Percentiles rank a stretch among this genome's conserved stretches.
Conservation (phyloP, 495 filamentous ascomycete genomes). For the Xylaria sp. region DNA sequence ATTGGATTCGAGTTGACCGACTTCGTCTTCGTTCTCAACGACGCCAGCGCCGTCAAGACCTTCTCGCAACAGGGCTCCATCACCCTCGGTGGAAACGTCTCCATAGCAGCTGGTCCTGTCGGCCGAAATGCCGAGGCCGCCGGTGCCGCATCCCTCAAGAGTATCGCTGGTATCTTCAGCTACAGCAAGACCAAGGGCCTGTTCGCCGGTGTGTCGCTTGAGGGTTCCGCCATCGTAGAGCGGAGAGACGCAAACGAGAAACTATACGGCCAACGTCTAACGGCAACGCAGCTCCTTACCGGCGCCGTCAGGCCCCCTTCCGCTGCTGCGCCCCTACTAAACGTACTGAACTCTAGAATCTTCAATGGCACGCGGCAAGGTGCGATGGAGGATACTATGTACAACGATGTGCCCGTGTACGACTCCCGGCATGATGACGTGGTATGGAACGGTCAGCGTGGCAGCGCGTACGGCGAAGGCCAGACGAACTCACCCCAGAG, state of each 20-base stretch:
- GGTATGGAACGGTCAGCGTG: conserved; percentile 87
- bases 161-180: conserved; percentile 90
- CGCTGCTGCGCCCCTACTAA: conserved; percentile 81
- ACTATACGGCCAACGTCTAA: conserved; percentile 82
- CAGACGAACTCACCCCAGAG: conserved; percentile 73
- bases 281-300: conserved; percentile 80
- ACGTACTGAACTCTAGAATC: conserved; percentile 79
- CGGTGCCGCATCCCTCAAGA: conserved; percentile 87
- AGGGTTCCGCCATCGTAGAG: conserved; percentile 90
- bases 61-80: conserved; percentile 92
- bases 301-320: conserved; percentile 81
- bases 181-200: conserved; percentile 98
- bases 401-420: conserved; percentile 94
- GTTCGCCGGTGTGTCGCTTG: conserved; percentile 93
- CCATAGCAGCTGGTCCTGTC: conserved; percentile 90
- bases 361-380: conserved; percentile 71
- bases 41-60: conserved; percentile 86
- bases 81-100: conserved; percentile 95
- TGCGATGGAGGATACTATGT: conserved; percentile 69
- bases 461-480: conserved; percentile 78
- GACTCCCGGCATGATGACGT: conserved; percentile 87
- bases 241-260: conserved; percentile 96
- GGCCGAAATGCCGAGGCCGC: conserved; percentile 96
- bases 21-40: conserved; percentile 99
- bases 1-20: conserved; percentile 98